A percentile compares a stretch with the other conserved stretches of the same genome.
phyloP scores from a whole-genome alignment of 768 basidiomycete species.

The Suillus americanus region DNA sequence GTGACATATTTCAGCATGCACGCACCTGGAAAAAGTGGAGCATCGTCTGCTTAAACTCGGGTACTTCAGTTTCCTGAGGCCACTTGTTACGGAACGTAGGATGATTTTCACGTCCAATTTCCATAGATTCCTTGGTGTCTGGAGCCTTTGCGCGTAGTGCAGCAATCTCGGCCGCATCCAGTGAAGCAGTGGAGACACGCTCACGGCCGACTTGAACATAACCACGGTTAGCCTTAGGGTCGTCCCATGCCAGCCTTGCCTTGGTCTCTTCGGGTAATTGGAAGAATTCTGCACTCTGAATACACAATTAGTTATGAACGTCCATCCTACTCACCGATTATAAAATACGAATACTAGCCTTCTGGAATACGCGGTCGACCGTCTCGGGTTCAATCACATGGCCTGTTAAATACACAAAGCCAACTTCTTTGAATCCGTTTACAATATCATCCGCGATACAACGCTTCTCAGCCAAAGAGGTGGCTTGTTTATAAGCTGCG shows the following conservation, averaged over 20 bases:
- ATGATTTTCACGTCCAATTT: conserved; percentile 87
- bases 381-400: conserved; percentile 66
- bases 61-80: conserved; percentile 63
- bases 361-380: conserved; percentile 60
- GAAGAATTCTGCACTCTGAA: conserved; percentile 78
- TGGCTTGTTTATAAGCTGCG: conserved; percentile 55
- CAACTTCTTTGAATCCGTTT: conserved; percentile 74
- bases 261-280: conserved; percentile 59
- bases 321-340: neutral
- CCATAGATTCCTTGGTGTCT: conserved; percentile 84
- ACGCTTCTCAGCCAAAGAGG: conserved; percentile 55
- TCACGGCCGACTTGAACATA: conserved; percentile 83
- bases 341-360: conserved; percentile 41
- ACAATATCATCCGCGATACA: conserved; percentile 66
- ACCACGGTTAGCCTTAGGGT: conserved; percentile 83
- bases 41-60: conserved; percentile 72
- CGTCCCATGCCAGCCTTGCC: conserved; percentile 68
- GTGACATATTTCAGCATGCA: neutral
- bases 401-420: conserved; percentile 75
- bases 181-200: conserved; percentile 67
- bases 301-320: neutral
- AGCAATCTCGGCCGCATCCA: conserved; percentile 69
- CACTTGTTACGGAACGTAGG: conserved; percentile 76
- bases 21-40: conserved; percentile 70
- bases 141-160: conserved; percentile 72